phyloP scores from a whole-genome alignment of 1,284 basidiomycete genomes.

The Cryptococcus sp. region DNA sequence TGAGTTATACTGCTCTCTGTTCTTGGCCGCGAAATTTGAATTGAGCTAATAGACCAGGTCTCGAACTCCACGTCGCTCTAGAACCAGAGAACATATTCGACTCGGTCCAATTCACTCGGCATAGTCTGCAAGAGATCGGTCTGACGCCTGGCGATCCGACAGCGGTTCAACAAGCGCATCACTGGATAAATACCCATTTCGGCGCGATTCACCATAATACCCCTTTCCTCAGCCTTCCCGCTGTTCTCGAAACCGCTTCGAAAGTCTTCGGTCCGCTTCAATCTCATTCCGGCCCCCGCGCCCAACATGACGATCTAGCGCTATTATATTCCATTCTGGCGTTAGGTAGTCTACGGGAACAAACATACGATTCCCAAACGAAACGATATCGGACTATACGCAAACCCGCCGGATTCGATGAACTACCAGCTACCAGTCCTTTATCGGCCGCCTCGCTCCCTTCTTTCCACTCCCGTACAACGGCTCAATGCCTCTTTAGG shows the following conservation, averaged over 20 bases:
- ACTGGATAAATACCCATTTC: conserved; percentile 19
- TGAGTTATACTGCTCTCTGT: neutral
- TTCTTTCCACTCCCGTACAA: neutral
- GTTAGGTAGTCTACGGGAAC: conserved; percentile 12
- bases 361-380: conserved; percentile 12
- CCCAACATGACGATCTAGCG: conserved; percentile 8
- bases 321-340: conserved; percentile 15
- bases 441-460: neutral
- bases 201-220: conserved; percentile 19
- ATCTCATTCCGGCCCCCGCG: no score
- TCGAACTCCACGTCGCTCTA: conserved; percentile 5
- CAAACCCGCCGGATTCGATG: neutral
- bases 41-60: conserved; percentile 48
- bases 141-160: conserved; percentile 5
- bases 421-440: conserved; percentile 1
- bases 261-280: conserved; percentile 2
- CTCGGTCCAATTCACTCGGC: neutral
- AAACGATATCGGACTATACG: conserved; percentile 4
- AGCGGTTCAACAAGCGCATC: conserved; percentile 6
- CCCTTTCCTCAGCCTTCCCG: conserved; percentile 15
- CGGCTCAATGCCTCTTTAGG: conserved; percentile 7
- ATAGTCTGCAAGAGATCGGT: conserved; percentile 14
- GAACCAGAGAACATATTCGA: conserved; percentile 13
- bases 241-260: conserved; percentile 7
- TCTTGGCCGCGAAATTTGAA: neutral